Base-by-base conservation (phyloP, 495 filamentous ascomycete species). In the Sordaria brevicollis region DNA sequence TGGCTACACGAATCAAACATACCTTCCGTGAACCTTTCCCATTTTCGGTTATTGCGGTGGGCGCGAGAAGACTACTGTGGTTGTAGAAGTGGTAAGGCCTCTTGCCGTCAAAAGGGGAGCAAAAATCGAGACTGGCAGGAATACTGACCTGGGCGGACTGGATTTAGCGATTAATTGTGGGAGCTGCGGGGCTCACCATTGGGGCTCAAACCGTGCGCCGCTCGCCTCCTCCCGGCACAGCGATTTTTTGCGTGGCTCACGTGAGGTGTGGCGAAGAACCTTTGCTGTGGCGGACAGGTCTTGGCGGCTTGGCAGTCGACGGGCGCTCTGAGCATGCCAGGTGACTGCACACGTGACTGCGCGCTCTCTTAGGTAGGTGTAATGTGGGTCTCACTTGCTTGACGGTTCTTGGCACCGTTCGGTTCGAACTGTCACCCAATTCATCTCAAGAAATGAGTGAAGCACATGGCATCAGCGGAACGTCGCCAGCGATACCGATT, bases 11-110 rank as follows among this genome's bases (percentile, higher is more conserved):
- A n/a, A n/a, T n/a, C n/a, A n/a, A 36, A 62, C 49, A 54, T 62
- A 79, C 77, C 75, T 78, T 78, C 77, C 77, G 76, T 79, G 77
- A 77, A 79, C 77, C 75, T 79, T 79, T 74, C 77, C 77, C 77
- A 79, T 79, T 74, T 74, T 79, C 69, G 54, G 73, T 74, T 71
- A 74, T 76, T 74, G 68, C 37, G 71, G 49, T 74, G 69, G 68
- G 67, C 68, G 70, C 69, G 66, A 65, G 66, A 54, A 70, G 73
- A 74, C 72, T 75, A 71, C 71, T 71, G 71, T 68, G 73, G 31
- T 35, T 49, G 70, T 65, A 43, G 67, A 69, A 57, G 35, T 38
- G 70, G 67, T 65, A 35, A 71, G 37, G 66, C 33, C 35, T 67
- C 66, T 36, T 31, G 68, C 34, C 34, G 49, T 62, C 49, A 62